Evolutionary conservation across 805 yeast species (phyloP).

Genomic region (Barnettozyma populi): DNA sequence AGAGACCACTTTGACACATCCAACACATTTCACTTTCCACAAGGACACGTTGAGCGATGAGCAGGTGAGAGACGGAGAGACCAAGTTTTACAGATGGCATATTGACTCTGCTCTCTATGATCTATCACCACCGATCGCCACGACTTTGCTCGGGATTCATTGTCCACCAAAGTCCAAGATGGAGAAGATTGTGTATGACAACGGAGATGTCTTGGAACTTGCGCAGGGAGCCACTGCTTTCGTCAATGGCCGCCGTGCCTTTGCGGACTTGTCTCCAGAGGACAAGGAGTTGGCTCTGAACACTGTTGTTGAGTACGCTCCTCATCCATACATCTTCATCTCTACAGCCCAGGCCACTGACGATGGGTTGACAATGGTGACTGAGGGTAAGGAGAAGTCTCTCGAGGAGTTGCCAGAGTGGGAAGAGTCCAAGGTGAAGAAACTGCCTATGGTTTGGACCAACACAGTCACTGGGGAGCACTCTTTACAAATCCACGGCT

Average conservation of each 20-base stretch:
- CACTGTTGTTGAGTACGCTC: slow-evolving; percentile 84
- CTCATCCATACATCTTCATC: slow-evolving; percentile 86
- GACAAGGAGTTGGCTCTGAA: slow-evolving; percentile 70
- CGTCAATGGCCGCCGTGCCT: slow-evolving; percentile 79
- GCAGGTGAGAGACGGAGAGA: slow-evolving; percentile 54
- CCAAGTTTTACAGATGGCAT: slow-evolving; percentile 91
- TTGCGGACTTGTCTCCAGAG: slow-evolving; percentile 56
- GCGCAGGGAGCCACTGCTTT: slow-evolving; percentile 89
- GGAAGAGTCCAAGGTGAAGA: slow-evolving; percentile 75
- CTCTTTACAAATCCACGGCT: slow-evolving; percentile 84
- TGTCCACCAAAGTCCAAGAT: slow-evolving; percentile 67
- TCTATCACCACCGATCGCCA: slow-evolving; percentile 79
- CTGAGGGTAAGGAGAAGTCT: slow-evolving; percentile 67
- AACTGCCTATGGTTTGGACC: slow-evolving; percentile 85
- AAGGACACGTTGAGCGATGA: slow-evolving; percentile 57
- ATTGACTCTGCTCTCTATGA: slow-evolving; percentile 87
- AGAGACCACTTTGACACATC: slow-evolving; percentile 64
- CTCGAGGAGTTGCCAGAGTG: slow-evolving; percentile 72
- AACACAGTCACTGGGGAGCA: slow-evolving; percentile 81
- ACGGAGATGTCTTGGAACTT: slow-evolving; percentile 57
- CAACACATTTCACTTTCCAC: slow-evolving; percentile 80
- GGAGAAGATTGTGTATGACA: slow-evolving; percentile 62
- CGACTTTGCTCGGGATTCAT: slow-evolving; percentile 76
- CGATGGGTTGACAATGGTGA: slow-evolving; percentile 82
- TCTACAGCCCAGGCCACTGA: slow-evolving; percentile 75